Base-by-base conservation (phyloP, 1,284 basidiomycete genomes). In the Grifola frondosa region DNA sequence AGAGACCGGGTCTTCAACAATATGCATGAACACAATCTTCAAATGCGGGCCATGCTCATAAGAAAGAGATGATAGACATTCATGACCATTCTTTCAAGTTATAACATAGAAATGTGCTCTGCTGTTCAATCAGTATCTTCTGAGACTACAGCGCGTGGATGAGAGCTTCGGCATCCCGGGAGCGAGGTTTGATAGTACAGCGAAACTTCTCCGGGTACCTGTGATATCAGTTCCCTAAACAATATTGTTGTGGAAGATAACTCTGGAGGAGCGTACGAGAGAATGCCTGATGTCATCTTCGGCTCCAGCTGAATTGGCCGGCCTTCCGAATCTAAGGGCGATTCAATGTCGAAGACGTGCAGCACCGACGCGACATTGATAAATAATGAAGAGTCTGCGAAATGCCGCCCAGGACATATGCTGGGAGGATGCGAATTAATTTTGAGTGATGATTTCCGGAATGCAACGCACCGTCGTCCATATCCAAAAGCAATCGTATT, bases 321-420 rank as follows among this genome's bases (percentile, higher is more conserved):
- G 3, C 48, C 44, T 34, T 26, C 22, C 15, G 21, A 37, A 25
- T 47, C 51, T n/a, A 46, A 45, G 31, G 47, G 44, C 4, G 53
- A 49, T 10, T 38, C 26, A 35, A 57, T 53, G 21, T 50, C 45
- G 38, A 55, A 57, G 37, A 52, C 48, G 37, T 57, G 56, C 28
- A 57, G 39, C n/a, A 53, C 46, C 15, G 47, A 48, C 9, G 56
- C 49, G 21, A 57, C 40, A 40, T 44, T 44, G 17, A 55, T 30
- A 37, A 53, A 54, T 26, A 54, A 35, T 21, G 50, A 19, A 10
- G 42, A 42, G 22, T 52, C 50, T 3, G 50, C 47, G 38, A 57
- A 54, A 32, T 52, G 42, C 5, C 50, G 24, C 10, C 55, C 55
- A 3, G 52, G 53, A 31, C 55, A 57, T 12, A 57, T 50, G 20